These are phyloP conservation scores for Didymella arachidicola DNA, from an alignment of 2,329 filamentous ascomycete species.

Conservation along the genomic window DNA sequence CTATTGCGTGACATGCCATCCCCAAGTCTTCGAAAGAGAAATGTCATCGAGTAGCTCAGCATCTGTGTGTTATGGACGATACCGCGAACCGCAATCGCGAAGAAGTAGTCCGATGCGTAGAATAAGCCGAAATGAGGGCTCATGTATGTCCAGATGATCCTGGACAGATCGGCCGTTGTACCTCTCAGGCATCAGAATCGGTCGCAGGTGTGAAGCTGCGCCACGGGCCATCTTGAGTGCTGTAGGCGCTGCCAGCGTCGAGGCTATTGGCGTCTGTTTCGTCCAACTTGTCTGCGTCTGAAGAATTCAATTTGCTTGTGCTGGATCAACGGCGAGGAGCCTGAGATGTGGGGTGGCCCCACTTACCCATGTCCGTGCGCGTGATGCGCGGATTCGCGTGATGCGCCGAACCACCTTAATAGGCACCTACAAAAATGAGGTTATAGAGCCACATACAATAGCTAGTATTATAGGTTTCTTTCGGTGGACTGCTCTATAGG, in stretches of 20 bases:
- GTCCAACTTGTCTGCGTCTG: not conserved
- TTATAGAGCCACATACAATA: too few relatives aligned
- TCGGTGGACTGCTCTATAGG: too few relatives aligned
- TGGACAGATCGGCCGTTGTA: not conserved
- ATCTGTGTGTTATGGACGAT: not conserved
- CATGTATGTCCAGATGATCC: not conserved
- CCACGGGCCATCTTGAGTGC: not conserved
- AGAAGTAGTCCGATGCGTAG: not conserved
- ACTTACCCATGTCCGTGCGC: too few relatives aligned
- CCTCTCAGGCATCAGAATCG: not conserved
- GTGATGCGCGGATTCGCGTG: too few relatives aligned
- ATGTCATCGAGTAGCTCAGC: not conserved
- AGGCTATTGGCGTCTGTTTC: not conserved
- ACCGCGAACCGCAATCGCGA: not conserved
- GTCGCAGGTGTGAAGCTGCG: not conserved
- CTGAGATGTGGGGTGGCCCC: not conserved
- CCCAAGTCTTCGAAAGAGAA: not conserved
- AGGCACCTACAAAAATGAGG: too few relatives aligned
- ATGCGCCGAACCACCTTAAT: too few relatives aligned
- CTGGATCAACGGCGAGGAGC: not conserved
- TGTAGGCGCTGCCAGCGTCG: not conserved
- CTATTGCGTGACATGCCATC: not conserved
- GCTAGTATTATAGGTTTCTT: too few relatives aligned
- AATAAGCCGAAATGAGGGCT: not conserved
- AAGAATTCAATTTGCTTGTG: not conserved